A percentile compares a stretch with the other conserved stretches of the same genome.
These are phyloP conservation scores for Priceomyces medius DNA, from an alignment of 805 yeast genomes.

Conservation along the genomic window DNA sequence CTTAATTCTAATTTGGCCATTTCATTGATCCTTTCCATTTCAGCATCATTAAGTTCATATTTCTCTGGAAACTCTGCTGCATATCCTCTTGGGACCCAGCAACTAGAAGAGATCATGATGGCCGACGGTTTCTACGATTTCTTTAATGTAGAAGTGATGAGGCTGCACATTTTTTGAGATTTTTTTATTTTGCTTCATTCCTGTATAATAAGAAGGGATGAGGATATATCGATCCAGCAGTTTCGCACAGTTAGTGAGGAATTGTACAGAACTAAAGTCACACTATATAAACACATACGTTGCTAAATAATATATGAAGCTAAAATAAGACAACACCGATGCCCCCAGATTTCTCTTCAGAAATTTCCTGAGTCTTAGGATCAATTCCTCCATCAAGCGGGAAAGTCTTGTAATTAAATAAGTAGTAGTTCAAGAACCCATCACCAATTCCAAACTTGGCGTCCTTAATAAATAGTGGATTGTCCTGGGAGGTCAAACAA, in stretches of 20 bases:
- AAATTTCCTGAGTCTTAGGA: conserved; percentile 50
- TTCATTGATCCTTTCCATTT: conserved; percentile 83
- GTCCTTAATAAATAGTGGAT: conserved; percentile 74
- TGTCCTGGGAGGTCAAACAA: conserved; percentile 89
- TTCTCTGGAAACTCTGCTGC: conserved; percentile 91
- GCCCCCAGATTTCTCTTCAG: conserved; percentile 63
- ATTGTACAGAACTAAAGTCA: not conserved
- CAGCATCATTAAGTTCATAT: conserved; percentile 86
- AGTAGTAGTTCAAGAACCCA: conserved; percentile 84
- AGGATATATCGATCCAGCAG: not conserved
- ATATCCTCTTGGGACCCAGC: conserved; percentile 96
- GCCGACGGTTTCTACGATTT: not conserved
- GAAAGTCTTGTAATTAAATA: conserved; percentile 85
- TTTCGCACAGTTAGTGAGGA: not conserved
- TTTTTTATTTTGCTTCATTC: not conserved
- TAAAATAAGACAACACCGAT: conserved; percentile 87
- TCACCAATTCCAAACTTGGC: conserved; percentile 92
- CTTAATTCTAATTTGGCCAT: conserved; percentile 80
- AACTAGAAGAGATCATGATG: conserved; percentile 81
- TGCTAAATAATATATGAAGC: not conserved
- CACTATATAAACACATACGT: not conserved
- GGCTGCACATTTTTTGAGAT: conserved; percentile 4
- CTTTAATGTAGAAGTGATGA: conserved; percentile 2
- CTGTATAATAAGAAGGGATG: conserved; percentile 1
- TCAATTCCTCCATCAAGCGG: conserved; percentile 81